Conservation (phyloP, 768 basidiomycete species). For the Dacryopinax spathularia region DNA sequence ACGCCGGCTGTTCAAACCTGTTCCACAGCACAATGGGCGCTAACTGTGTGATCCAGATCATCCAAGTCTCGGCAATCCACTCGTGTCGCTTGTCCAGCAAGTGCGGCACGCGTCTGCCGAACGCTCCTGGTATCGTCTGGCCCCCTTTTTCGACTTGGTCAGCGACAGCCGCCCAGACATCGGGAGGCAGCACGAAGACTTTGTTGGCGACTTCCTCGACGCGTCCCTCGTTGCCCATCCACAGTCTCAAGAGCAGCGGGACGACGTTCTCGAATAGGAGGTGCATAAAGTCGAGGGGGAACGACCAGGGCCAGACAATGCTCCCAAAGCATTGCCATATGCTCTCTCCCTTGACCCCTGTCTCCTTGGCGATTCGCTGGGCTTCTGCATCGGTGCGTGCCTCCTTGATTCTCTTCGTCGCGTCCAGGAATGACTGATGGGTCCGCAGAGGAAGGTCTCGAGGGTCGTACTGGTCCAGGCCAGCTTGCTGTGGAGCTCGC, state of each 20-base stretch:
- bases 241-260: conserved; percentile 1
- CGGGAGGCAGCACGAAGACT: background rate
- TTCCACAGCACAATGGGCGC: conserved; percentile 7
- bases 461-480: conserved; percentile 18
- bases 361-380: conserved; percentile 8
- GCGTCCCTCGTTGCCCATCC: conserved; percentile 8
- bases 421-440: background rate
- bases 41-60: conserved; percentile 4
- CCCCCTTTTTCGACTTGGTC: background rate
- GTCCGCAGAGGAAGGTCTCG: background rate
- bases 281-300: conserved; percentile 13
- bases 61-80: background rate
- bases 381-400: background rate
- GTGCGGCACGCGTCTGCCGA: conserved; percentile 5
- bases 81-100: background rate
- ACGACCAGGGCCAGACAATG: background rate
- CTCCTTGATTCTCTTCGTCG: background rate
- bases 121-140: conserved; percentile 7
- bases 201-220: background rate
- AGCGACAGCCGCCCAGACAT: conserved; percentile 8
- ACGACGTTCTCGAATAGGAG: conserved; percentile 10
- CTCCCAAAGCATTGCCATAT: background rate
- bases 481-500: no score
- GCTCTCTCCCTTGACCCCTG: no score
- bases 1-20: no score